phyloP scores from a whole-genome alignment of 1,284 basidiomycete genomes.

The Trichosporon faecale region DNA sequence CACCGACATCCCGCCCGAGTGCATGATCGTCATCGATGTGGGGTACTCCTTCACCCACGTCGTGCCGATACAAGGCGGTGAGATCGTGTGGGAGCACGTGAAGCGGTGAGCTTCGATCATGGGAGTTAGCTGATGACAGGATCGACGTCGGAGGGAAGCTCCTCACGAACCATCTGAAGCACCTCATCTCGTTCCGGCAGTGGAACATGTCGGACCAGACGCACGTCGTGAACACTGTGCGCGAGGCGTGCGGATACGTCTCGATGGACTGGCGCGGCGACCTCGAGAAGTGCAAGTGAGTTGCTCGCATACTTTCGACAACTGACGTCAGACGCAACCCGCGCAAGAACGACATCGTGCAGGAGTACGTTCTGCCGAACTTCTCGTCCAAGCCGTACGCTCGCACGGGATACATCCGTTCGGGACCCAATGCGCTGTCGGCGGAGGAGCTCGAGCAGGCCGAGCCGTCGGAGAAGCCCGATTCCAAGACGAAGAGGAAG shows the following conservation, averaged over 20 bases:
- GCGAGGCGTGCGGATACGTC: conserved; percentile 82
- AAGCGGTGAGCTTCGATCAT: conserved; percentile 61
- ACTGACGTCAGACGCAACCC: conserved; percentile 32
- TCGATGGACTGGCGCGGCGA: conserved; percentile 69
- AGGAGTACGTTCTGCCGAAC: conserved; percentile 87
- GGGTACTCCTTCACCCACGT: conserved; percentile 92
- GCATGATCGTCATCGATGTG: conserved; percentile 76
- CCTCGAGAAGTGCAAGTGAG: conserved; percentile 74
- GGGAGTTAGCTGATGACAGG: conserved; percentile 54
- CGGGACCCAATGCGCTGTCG: conserved; percentile 41
- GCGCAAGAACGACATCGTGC: conserved; percentile 64
- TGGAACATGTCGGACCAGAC: conserved; percentile 97
- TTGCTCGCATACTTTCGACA: conserved; percentile 1
- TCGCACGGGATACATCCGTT: conserved; percentile 62
- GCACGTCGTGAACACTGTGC: conserved; percentile 84
- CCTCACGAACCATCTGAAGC: conserved; percentile 89
- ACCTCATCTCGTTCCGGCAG: conserved; percentile 87
- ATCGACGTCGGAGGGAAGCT: conserved; percentile 92
- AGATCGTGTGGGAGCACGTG: conserved; percentile 72
- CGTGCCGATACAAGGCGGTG: conserved; percentile 74
- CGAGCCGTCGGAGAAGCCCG: conserved; percentile 9
- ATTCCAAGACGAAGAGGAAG: conserved; percentile 11
- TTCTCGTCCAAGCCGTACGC: conserved; percentile 62
- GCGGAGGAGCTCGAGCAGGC: conserved; percentile 16
- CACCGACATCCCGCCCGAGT: conserved; percentile 63